phyloP scores from a whole-genome alignment of 257 asterid genomes.

The Handroanthus guayacan region DNA sequence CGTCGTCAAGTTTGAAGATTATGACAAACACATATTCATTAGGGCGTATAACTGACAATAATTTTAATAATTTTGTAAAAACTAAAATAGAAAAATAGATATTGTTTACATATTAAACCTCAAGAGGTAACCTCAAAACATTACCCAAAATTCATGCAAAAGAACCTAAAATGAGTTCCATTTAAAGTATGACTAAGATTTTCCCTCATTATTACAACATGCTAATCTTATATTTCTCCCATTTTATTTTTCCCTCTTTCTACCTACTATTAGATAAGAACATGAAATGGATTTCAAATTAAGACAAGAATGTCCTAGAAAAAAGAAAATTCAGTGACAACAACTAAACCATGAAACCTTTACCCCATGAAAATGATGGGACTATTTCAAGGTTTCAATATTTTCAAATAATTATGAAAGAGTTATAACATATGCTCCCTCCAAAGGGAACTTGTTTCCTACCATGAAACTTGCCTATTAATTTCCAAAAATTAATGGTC shows the following conservation, averaged over 20 bases:
- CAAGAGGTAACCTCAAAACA: neutral
- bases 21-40: no score
- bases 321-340: conserved; percentile 27
- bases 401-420: conserved; percentile 21
- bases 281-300: conserved; percentile 20
- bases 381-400: conserved; percentile 34
- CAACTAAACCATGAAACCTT: conserved; percentile 36
- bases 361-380: conserved; percentile 45
- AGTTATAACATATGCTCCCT: conserved; percentile 40
- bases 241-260: neutral
- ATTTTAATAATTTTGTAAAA: no score
- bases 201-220: neutral
- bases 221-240: neutral
- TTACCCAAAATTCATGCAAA: neutral
- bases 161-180: neutral
- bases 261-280: conserved; percentile 29
- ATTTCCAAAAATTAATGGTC: conserved; percentile 30
- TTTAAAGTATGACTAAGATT: neutral
- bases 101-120: neutral
- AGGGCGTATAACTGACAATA: no score
- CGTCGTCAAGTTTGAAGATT: no score
- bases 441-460: conserved; percentile 45
- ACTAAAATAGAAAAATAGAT: no score
- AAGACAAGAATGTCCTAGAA: conserved; percentile 28
- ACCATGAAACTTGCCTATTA: conserved; percentile 31